A percentile compares a stretch with the other conserved stretches of the same genome.
These are phyloP conservation scores for Lasiosphaeria ovina DNA, from an alignment of 495 filamentous ascomycete species.

Conservation along the genomic window DNA sequence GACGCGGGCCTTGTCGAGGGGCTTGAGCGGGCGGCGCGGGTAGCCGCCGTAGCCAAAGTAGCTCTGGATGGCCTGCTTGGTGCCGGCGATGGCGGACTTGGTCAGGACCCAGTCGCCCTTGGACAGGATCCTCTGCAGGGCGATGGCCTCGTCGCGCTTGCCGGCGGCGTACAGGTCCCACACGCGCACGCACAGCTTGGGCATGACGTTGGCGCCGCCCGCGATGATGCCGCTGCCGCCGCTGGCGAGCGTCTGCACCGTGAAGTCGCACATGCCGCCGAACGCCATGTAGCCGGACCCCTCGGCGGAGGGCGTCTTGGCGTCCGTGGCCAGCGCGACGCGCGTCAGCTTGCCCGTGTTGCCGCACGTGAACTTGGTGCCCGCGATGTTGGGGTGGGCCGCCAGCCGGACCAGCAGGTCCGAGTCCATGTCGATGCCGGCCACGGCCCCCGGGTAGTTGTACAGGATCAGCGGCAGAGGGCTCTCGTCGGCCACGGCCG, in stretches of 20 bases:
- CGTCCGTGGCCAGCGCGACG: slow-evolving; percentile 73
- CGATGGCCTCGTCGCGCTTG: slow-evolving; percentile 69
- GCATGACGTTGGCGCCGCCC: slow-evolving; percentile 82
- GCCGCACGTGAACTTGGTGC: slow-evolving; percentile 89
- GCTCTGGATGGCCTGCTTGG: slow-evolving; percentile 77
- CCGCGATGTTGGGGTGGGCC: slow-evolving; percentile 77
- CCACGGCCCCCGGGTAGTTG: slow-evolving; percentile 88
- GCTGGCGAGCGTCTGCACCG: slow-evolving; percentile 73
- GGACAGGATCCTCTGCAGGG: slow-evolving; percentile 67
- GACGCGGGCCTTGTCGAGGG: slow-evolving; percentile 59
- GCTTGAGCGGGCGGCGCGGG: slow-evolving; percentile 69
- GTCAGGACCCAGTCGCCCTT: slow-evolving; percentile 84
- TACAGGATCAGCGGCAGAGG: slow-evolving; percentile 82
- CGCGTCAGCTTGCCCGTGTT: slow-evolving; percentile 87
- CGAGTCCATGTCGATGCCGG: slow-evolving; percentile 90
- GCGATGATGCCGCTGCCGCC: slow-evolving; percentile 84
- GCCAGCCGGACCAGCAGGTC: slow-evolving; percentile 81
- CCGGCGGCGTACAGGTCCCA: slow-evolving; percentile 75
- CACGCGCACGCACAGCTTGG: slow-evolving; percentile 77
- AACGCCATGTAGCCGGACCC: slow-evolving; percentile 80
- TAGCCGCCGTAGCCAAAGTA: slow-evolving; percentile 85
- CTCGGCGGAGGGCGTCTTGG: slow-evolving; percentile 63
- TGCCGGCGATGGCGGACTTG: slow-evolving; percentile 81
- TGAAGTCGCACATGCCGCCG: slow-evolving; percentile 86
- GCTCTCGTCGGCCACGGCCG: slow-evolving; percentile 67